Evolutionary conservation across 306 rosid species (phyloP).

Genomic region (Trichosanthes truncata): DNA sequence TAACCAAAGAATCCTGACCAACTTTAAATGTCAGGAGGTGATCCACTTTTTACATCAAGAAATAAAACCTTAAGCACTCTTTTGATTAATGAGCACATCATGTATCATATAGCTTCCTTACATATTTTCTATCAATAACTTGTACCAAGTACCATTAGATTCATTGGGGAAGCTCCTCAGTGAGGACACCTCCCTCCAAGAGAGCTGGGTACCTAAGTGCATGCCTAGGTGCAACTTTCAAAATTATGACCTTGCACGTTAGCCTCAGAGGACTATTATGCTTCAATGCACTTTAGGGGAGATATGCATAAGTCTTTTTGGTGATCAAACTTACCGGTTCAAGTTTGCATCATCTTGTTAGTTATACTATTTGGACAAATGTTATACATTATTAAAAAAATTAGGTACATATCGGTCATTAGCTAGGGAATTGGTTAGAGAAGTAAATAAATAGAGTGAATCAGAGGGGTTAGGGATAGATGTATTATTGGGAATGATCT

Average conservation of each 20-base stretch:
- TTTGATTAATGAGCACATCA: not conserved
- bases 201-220: not conserved
- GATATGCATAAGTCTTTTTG: not conserved
- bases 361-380: not conserved
- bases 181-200: not conserved
- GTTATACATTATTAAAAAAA: not conserved
- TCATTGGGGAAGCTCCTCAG: not conserved
- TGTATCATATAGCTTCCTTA: not conserved
- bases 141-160: no score
- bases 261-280: not conserved
- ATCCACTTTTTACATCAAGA: not conserved
- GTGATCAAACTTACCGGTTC: not conserved
- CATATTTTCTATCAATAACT: no score
- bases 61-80: not conserved
- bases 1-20: not conserved
- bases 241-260: not conserved
- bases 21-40: not conserved
- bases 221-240: not conserved
- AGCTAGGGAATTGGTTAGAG: not conserved
- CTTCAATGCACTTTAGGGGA: not conserved
- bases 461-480: not conserved
- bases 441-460: not conserved
- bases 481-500: not conserved
- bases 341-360: not conserved
- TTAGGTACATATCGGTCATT: not conserved